These are phyloP conservation scores for Circinella umbellata DNA, from an alignment of 371 early-diverging fungal genomes.

Conservation along the genomic window DNA sequence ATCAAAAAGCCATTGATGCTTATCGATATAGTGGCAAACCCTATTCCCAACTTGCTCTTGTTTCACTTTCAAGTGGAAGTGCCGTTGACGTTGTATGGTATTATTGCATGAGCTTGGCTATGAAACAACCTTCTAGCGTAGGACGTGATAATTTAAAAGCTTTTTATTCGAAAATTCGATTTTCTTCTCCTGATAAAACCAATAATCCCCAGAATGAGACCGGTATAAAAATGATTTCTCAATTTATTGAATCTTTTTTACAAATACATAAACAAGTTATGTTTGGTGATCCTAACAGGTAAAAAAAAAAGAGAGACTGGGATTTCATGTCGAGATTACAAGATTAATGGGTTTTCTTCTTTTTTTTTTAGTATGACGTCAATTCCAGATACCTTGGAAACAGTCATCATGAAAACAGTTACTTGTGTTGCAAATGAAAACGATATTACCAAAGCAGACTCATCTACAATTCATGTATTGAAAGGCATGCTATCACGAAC, in stretches of 20 bases:
- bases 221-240: slow-evolving; percentile 27
- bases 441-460: not conserved
- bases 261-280: slow-evolving; percentile 44
- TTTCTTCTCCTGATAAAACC: slow-evolving; percentile 20
- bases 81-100: slow-evolving; percentile 58
- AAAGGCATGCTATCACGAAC: slow-evolving; percentile 42
- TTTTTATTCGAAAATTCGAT: slow-evolving; percentile 47
- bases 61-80: slow-evolving; percentile 47
- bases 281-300: slow-evolving; percentile 33
- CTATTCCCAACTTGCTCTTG: slow-evolving; percentile 51
- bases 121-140: slow-evolving; percentile 45
- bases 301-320: not conserved
- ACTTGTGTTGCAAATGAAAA: not conserved
- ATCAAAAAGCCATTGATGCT: slow-evolving; percentile 47
- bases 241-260: slow-evolving; percentile 45
- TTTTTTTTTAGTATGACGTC: not conserved
- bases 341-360: not conserved
- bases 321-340: too few relatives aligned
- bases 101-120: slow-evolving; percentile 56
- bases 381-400: not conserved
- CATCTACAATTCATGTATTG: slow-evolving; percentile 35
- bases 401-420: not conserved
- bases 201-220: slow-evolving; percentile 3
- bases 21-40: slow-evolving; percentile 55
- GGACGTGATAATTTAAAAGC: slow-evolving; percentile 49